A percentile compares a stretch with the other conserved stretches of the same genome.
phyloP scores from a whole-genome alignment of 768 basidiomycete species.

The Serendipita vermifera region DNA sequence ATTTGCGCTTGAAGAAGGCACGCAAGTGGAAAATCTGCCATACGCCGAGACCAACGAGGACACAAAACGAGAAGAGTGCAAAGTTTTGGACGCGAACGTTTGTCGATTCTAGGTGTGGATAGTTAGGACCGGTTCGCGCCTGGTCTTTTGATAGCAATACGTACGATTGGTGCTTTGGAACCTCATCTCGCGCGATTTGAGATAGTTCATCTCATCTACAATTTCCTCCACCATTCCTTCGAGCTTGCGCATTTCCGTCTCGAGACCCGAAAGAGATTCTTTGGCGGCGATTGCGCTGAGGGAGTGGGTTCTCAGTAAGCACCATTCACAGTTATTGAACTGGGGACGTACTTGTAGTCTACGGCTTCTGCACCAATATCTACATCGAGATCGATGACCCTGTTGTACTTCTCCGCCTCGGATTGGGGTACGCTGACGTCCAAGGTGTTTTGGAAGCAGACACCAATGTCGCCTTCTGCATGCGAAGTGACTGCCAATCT shows the following conservation, averaged over 20 bases:
- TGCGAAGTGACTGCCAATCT: slow-evolving; percentile 90
- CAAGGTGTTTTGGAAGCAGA: slow-evolving; percentile 80
- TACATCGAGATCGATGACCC: slow-evolving; percentile 83
- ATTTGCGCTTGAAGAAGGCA: slow-evolving; percentile 91
- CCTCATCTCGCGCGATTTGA: slow-evolving; percentile 76
- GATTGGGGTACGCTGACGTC: slow-evolving; percentile 43
- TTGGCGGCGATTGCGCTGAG: slow-evolving; percentile 93
- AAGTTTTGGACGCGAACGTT: slow-evolving; percentile 85
- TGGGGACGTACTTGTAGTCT: slow-evolving; percentile 79
- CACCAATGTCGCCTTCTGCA: slow-evolving; percentile 85
- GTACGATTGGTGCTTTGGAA: slow-evolving; percentile 83
- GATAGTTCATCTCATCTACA: slow-evolving; percentile 82
- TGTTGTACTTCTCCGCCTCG: slow-evolving; percentile 37
- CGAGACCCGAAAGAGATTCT: slow-evolving; percentile 86
- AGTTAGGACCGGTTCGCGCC: not conserved
- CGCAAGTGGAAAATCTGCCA: slow-evolving; percentile 96
- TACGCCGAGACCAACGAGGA: slow-evolving; percentile 64
- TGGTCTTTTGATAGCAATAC: slow-evolving; percentile 22
- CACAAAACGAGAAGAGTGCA: slow-evolving; percentile 73
- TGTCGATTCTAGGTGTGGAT: slow-evolving; percentile 57
- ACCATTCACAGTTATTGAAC: not conserved
- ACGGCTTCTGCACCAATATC: slow-evolving; percentile 98
- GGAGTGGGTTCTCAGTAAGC: not conserved
- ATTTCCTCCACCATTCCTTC: slow-evolving; percentile 93
- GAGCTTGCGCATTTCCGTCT: slow-evolving; percentile 96